phyloP scores from a whole-genome alignment of 2,329 filamentous ascomycete species.

The Beauveria asiatica region DNA sequence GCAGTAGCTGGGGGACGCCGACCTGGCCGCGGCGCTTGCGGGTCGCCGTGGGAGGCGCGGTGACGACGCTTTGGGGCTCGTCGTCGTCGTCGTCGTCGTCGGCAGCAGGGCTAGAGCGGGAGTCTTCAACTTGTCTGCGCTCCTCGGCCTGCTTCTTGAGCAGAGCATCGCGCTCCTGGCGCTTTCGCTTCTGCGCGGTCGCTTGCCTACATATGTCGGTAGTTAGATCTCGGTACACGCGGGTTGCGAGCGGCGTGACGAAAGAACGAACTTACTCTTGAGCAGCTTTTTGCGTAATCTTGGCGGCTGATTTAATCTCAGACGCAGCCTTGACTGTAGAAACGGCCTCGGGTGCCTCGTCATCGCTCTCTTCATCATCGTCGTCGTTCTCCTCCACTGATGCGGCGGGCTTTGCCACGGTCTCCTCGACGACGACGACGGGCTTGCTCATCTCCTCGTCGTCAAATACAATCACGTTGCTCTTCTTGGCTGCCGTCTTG shows the following conservation, averaged over 20 bases:
- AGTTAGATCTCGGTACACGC: background rate
- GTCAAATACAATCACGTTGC: constrained; percentile 27
- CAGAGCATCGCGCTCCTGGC: constrained; percentile 44
- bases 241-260: no score
- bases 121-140: constrained; percentile 31
- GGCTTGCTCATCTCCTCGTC: constrained; percentile 22
- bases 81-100: constrained; percentile 17
- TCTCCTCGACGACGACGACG: constrained; percentile 7
- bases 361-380: constrained; percentile 37
- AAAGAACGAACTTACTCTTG: constrained; percentile 37
- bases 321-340: constrained; percentile 42
- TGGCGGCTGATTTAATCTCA: constrained; percentile 36
- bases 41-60: background rate
- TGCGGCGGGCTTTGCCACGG: constrained; percentile 10
- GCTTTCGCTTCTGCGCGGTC: constrained; percentile 44
- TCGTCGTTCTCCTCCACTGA: constrained; percentile 27
- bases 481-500: constrained; percentile 2
- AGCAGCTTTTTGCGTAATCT: constrained; percentile 40
- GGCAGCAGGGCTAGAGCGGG: constrained; percentile 15
- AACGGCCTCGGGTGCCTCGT: constrained; percentile 51
- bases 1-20: constrained; percentile 37
- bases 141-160: constrained; percentile 47
- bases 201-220: constrained; percentile 36
- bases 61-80: constrained; percentile 13
- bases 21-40: constrained; percentile 1